Base-by-base conservation (phyloP, 805 yeast species). In the Suhomyces sp. region DNA sequence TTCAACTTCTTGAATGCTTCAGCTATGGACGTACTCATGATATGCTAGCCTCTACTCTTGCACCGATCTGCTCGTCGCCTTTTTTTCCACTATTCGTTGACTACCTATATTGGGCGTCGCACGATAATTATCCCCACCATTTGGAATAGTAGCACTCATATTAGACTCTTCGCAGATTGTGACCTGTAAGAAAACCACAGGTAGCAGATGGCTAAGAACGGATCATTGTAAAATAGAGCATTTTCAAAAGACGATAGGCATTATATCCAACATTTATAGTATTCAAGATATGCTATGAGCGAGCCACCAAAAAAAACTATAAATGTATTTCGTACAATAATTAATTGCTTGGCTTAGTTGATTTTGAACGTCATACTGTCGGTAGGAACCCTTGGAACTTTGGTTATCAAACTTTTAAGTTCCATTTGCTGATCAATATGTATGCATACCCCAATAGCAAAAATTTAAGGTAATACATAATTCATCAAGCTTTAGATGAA, bases 1-100 rank as follows among this genome's bases (percentile, higher is more conserved):
- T 71, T 66, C 58, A 75, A 67, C 55, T 64, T 59, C 57, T 72
- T 73, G 64, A 74, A 75, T 27, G 80, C 77, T 38, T 72, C 74
- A 13, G 70, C 60, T 48, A 75, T 70, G 22, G 78, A 74, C 47
- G 59, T 67, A 44, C 76, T 67, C 79, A 74, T 74, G 50, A 49
- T 35, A 13, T 10, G 42, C 17, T 19, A 19, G 42, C 24, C 22
- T 8, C 19, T 38, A 17, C 42, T 38, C 24, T 19, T 17, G 9
- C 19, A 38, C 42, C 23, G 24, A 38, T 17, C 24, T 19, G 42
- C 15, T 38, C 23, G 22, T 38, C 24, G n/a, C 24, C 24, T 38
- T 38, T 38, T 38, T 38, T 38, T 38, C 23, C 42, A 17, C 23
- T 38, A 6, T 38, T 38, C 42, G 42, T 38, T 38, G 42, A 38